Base-by-base conservation (phyloP, 2,329 filamentous ascomycete species). In the Verticillium zaregamsianum region DNA sequence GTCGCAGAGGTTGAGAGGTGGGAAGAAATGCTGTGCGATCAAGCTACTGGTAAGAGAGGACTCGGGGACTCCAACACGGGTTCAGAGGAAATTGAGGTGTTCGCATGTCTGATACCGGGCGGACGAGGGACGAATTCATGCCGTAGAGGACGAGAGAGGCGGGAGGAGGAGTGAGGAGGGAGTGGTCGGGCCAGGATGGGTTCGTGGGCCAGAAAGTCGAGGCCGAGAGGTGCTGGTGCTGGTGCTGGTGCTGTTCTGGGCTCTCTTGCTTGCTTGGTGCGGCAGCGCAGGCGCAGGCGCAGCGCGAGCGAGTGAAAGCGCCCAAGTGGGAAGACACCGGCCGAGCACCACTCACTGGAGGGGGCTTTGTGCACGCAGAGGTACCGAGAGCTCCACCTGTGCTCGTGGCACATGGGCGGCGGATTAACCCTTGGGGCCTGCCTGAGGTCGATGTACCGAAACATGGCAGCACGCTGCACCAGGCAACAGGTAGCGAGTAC, bases 1-100 rank as follows among this genome's bases (percentile, higher is more conserved):
- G 58, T 59, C 39, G 45, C 45, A 14, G 45, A 49, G 45, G 45
- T 23, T 58, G 63, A 60, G 63, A 55, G 60, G 54, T 52, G 20
- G 57, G 61, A 66, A 61, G 64, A 65, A 65, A 63, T 61, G 63
- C 55, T 59, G 59, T 59, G 64, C 63, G 64, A 66, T 61, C 59
- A 49, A 62, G 61, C 61, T 66, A 66, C 49, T 60, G 59, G 35
- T 58, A 65, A 61, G 63, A 56, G 45, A 62, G 58, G 63, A 63
- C 61, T 65, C 61, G 63, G 45, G 61, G 58, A 59, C 58, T 63
- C 63, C 63, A 59, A 60, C 59, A 63, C 61, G 57, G 56, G 54
- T 59, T 59, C 56, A 61, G 35, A 61, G 56, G 45, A 31, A 59
- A 65, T 59, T 64, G 63, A 61, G 61, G 45, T 52, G 63, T 66